These are phyloP conservation scores for Beta lomatogona DNA, from an alignment of 179 eudicot species.

Conservation along the genomic window DNA sequence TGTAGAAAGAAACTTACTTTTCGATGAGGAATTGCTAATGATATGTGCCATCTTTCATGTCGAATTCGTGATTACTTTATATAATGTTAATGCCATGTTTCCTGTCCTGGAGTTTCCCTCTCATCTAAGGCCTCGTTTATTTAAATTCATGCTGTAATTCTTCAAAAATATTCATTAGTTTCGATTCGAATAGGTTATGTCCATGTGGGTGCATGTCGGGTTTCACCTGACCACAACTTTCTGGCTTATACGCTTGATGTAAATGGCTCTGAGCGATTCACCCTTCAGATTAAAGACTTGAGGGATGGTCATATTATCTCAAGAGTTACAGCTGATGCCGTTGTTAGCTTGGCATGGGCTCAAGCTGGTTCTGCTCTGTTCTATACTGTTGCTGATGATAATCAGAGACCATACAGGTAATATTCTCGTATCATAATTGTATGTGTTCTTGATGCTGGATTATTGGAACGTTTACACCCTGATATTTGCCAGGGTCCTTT, in stretches of 20 bases:
- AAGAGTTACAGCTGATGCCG: constrained; percentile 52
- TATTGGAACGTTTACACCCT: constrained; percentile 31
- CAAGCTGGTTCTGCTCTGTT: constrained; percentile 66
- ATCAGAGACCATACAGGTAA: constrained; percentile 89
- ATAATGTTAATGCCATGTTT: background rate
- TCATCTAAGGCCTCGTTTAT: background rate
- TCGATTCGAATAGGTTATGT: constrained; percentile 92
- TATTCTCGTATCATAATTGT: constrained; percentile 18
- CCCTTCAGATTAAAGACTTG: constrained; percentile 82
- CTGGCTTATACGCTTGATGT: constrained; percentile 91
- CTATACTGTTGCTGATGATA: constrained; percentile 75
- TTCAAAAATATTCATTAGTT: constrained; percentile 15
- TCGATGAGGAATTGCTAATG: background rate
- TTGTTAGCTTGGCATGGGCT: constrained; percentile 96
- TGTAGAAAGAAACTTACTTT: background rate
- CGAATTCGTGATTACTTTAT: background rate
- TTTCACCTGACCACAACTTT: constrained; percentile 90
- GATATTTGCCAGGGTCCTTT: constrained; percentile 57
- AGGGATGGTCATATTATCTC: constrained; percentile 47
- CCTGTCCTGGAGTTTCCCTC: background rate
- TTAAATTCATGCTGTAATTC: background rate
- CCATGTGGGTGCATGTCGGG: constrained; percentile 91
- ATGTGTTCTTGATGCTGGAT: constrained; percentile 19
- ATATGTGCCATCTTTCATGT: background rate
- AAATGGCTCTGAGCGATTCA: constrained; percentile 72